A percentile compares a stretch with the other conserved stretches of the same genome.
Conservation (phyloP, 2,329 filamentous ascomycete genomes). For the Mycogone perniciosa region DNA sequence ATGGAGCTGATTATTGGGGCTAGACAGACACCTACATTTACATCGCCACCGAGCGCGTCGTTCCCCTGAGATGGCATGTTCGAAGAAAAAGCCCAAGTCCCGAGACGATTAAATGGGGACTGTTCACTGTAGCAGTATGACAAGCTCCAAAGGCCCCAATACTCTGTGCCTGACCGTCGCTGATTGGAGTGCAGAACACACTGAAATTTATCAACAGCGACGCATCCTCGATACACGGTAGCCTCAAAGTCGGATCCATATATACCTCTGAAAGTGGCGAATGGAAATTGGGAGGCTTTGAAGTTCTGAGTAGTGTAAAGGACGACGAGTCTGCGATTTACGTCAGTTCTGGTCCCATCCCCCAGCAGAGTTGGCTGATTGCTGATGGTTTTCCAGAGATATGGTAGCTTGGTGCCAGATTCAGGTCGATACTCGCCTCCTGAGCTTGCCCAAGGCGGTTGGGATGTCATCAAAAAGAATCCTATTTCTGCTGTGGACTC, state of each 20-base stretch:
- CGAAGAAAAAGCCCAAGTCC: conserved; percentile 80
- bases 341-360: conserved; percentile 34
- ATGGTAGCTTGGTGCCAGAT: conserved; percentile 82
- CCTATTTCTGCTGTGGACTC: conserved; percentile 79
- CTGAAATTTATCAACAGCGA: conserved; percentile 95
- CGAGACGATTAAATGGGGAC: conserved; percentile 94
- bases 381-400: conserved; percentile 49
- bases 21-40: conserved; percentile 93
- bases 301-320: conserved; percentile 89
- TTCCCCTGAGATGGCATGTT: conserved; percentile 83
- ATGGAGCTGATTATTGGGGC: conserved; percentile 18
- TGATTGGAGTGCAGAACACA: conserved; percentile 57
- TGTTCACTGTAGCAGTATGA: conserved; percentile 74
- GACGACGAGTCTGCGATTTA: conserved; percentile 94
- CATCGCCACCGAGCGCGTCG: conserved; percentile 86
- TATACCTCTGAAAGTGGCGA: conserved; percentile 95
- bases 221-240: conserved; percentile 84
- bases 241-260: conserved; percentile 75
- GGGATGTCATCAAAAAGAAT: conserved; percentile 81
- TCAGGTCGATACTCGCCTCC: conserved; percentile 78
- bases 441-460: conserved; percentile 79
- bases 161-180: not conserved
- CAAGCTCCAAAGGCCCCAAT: no score
- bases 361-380: not conserved
- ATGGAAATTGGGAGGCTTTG: conserved; percentile 94